These are phyloP conservation scores for Skeletonema grethae DNA, from an alignment of 108 stramenopile genomes.

Conservation along the genomic window DNA sequence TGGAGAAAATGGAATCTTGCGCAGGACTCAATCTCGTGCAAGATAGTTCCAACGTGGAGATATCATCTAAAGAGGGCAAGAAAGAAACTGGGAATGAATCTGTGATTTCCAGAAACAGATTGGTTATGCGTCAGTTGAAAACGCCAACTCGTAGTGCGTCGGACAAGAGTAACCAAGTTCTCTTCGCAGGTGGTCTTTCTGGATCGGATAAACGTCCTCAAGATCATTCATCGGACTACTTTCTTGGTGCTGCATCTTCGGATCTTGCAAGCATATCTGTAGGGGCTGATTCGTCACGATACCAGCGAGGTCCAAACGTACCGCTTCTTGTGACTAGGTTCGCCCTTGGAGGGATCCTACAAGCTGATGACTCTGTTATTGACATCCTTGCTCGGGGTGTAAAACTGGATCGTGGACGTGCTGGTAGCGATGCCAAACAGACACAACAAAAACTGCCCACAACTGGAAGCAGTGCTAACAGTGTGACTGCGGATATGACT, in stretches of 20 bases:
- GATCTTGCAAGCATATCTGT: conserved; percentile 70
- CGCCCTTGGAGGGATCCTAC: conserved; percentile 65
- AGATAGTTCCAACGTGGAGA: neutral
- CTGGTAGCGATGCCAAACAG: neutral
- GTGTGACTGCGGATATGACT: conserved; percentile 8
- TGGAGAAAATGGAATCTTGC: conserved; percentile 45
- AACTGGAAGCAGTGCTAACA: neutral
- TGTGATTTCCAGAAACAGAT: neutral
- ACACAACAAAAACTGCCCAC: neutral
- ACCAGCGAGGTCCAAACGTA: conserved; percentile 73
- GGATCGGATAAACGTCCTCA: conserved; percentile 63
- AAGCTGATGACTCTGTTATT: conserved; percentile 63
- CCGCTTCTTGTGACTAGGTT: conserved; percentile 79
- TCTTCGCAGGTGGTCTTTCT: conserved; percentile 54
- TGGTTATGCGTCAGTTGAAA: conserved; percentile 1
- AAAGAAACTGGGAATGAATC: neutral
- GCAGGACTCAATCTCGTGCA: neutral
- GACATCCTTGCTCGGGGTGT: conserved; percentile 46
- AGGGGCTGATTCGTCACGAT: conserved; percentile 79
- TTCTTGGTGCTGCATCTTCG: conserved; percentile 65
- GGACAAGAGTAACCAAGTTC: conserved; percentile 6
- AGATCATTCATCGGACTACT: conserved; percentile 73
- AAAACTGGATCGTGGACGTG: conserved; percentile 1
- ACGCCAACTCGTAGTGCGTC: neutral
- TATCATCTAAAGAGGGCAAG: neutral